Evolutionary conservation across 768 basidiomycete species (phyloP).

Genomic region (Saitozyma podzolica): DNA sequence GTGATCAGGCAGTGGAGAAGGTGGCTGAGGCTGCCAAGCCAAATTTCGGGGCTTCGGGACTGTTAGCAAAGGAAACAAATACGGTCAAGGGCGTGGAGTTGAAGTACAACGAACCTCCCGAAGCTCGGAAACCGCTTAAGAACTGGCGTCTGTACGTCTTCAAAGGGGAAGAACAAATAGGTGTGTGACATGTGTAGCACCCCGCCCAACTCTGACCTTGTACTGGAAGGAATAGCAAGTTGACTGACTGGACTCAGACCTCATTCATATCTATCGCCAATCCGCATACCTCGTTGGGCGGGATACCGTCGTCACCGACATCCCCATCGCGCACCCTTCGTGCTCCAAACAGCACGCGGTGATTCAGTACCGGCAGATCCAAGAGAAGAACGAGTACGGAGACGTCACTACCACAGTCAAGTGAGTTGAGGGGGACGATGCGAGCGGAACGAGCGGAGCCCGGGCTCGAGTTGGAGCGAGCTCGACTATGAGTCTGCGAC

Average conservation of each 20-base stretch:
- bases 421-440: slow-evolving; percentile 57
- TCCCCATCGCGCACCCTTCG: slow-evolving; percentile 90
- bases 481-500: too few relatives aligned
- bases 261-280: slow-evolving; percentile 88
- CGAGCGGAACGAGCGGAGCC: too few relatives aligned
- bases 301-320: slow-evolving; percentile 71
- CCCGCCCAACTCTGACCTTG: background rate
- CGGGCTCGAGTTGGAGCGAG: too few relatives aligned
- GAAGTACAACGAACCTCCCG: slow-evolving; percentile 98
- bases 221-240: background rate
- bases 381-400: slow-evolving; percentile 85
- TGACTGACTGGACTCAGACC: slow-evolving; percentile 58
- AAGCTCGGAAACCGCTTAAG: slow-evolving; percentile 84
- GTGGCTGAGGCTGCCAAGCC: slow-evolving; percentile 66
- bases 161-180: slow-evolving; percentile 88
- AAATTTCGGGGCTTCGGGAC: slow-evolving; percentile 82
- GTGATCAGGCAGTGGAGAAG: slow-evolving; percentile 6
- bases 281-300: slow-evolving; percentile 92
- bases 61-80: slow-evolving; percentile 94
- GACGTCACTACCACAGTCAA: slow-evolving; percentile 74
- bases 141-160: slow-evolving; percentile 97
- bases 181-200: slow-evolving; percentile 58
- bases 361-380: slow-evolving; percentile 88
- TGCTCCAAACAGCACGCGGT: slow-evolving; percentile 98
- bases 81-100: slow-evolving; percentile 70